These are phyloP conservation scores for Solanum acaule DNA, from an alignment of 257 asterid species.

Conservation along the genomic window DNA sequence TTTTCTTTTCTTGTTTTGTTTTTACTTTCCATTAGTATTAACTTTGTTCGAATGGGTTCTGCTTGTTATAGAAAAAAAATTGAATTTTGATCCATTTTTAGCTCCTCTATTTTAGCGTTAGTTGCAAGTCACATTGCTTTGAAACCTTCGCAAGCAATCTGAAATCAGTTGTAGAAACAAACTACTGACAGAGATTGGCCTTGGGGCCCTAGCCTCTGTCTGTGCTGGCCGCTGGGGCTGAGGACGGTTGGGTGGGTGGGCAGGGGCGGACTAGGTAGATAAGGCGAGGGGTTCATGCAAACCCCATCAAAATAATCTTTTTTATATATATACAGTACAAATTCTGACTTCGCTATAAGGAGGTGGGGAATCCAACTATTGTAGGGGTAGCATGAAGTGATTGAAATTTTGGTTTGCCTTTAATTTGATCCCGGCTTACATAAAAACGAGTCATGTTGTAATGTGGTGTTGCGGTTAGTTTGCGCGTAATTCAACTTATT, in stretches of 20 bases:
- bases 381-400: background rate
- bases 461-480: background rate
- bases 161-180: slow-evolving; percentile 3
- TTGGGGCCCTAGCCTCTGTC: background rate
- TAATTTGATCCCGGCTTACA: background rate
- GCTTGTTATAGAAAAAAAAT: background rate
- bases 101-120: background rate
- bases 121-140: slow-evolving; percentile 4
- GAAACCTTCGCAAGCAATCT: slow-evolving; percentile 1
- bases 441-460: background rate
- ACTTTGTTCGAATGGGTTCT: background rate
- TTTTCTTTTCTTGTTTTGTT: background rate
- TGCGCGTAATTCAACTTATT: background rate
- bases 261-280: background rate
- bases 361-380: background rate
- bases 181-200: slow-evolving; percentile 3
- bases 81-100: background rate
- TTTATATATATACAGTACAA: background rate
- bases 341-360: background rate
- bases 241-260: background rate
- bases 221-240: background rate
- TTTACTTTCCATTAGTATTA: background rate
- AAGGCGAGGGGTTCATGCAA: background rate
- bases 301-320: background rate
- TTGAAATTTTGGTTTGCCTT: background rate